Evolutionary conservation across 164 flowering plant species (phyloP), one percentile per base, ranked within the genome.

Genomic region (Umbilicus rupestris): DNA sequence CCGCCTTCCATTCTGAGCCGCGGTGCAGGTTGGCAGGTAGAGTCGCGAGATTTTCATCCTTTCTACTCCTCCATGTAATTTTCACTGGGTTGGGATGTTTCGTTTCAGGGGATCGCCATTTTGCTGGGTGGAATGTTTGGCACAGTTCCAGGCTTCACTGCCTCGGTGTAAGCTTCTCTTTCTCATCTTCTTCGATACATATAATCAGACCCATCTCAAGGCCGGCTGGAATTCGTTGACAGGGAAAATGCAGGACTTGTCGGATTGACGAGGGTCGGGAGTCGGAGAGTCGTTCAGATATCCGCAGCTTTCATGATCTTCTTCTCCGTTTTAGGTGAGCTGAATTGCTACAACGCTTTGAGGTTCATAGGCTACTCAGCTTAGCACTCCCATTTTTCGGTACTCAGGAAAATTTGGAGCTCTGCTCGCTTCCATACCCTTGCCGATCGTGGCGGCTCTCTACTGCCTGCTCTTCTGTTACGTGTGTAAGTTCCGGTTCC

Each of bases 121-220:
- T 68, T 94, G 52, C 67, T 91, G 63, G 78, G 74, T 76, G 98
- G 98, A 37, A 39, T 81, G 68, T 91, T 84, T 73, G 98, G 98
- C 8, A 77, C 97, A 65, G 83, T 67, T 68, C 76, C 47, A 78
- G 98, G 98, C 64, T 75, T 87, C 65, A 75, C 92, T 47, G 96
- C 86, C 79, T 91, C 89, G 74, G 92, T 88, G 97, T 94, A 89
- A 83, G 71, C 62, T 63, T 31, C 39, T 46, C 42, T 37, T n/a
- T 63, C 39, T 19, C 28, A 35, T 35, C 7, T 35, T 35, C 37
- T 35, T 35, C 6, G 37, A 3, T 35, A 7, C 37, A 35, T 35
- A n/a, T n/a, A n/a, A n/a, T n/a, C n/a, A n/a, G n/a, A n/a, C n/a
- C n/a, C n/a, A n/a, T n/a, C n/a, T n/a, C n/a, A n/a, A n/a, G n/a